A percentile compares a stretch with the other conserved stretches of the same genome.
These are phyloP conservation scores for Pontederia crassipes DNA, from an alignment of 176 grass and related monocot species.

Conservation along the genomic window DNA sequence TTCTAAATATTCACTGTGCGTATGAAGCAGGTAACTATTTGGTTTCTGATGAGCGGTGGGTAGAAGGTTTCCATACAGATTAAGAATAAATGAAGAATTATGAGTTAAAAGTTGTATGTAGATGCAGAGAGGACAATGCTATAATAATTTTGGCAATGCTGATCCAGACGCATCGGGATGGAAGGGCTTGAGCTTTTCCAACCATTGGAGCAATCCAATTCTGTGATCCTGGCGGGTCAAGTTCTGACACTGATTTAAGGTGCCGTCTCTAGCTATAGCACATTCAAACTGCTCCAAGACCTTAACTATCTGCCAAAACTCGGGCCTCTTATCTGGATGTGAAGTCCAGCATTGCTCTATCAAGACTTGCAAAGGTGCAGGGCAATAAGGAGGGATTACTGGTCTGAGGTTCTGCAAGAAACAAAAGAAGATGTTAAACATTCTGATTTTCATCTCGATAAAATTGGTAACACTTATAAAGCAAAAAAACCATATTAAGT, in stretches of 20 bases:
- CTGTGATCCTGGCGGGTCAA: constrained; percentile 54
- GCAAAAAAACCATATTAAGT: too few relatives aligned
- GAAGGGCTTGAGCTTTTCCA: constrained; percentile 49
- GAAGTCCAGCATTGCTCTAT: constrained; percentile 82
- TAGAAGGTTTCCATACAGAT: too few relatives aligned
- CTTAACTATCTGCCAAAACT: constrained; percentile 59
- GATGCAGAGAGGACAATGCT: constrained; percentile 7
- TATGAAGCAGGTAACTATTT: too few relatives aligned
- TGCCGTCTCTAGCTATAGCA: constrained; percentile 47
- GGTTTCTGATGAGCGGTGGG: too few relatives aligned
- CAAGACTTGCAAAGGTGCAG: constrained; percentile 37
- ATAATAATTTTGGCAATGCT: constrained; percentile 43
- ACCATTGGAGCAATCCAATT: constrained; percentile 48
- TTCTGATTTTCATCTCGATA: neutral
- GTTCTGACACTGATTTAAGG: constrained; percentile 39
- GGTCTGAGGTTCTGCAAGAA: constrained; percentile 82
- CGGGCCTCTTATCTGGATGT: constrained; percentile 62
- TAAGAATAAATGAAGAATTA: neutral
- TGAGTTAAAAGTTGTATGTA: neutral
- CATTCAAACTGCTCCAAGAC: constrained; percentile 57
- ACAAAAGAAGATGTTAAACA: neutral
- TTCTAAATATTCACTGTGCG: too few relatives aligned
- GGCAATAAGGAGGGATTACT: constrained; percentile 46
- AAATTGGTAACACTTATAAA: neutral
- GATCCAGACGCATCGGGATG: constrained; percentile 31